These are phyloP conservation scores for Evansstolkia leycettana DNA, from an alignment of 495 filamentous ascomycete genomes.

Conservation along the genomic window DNA sequence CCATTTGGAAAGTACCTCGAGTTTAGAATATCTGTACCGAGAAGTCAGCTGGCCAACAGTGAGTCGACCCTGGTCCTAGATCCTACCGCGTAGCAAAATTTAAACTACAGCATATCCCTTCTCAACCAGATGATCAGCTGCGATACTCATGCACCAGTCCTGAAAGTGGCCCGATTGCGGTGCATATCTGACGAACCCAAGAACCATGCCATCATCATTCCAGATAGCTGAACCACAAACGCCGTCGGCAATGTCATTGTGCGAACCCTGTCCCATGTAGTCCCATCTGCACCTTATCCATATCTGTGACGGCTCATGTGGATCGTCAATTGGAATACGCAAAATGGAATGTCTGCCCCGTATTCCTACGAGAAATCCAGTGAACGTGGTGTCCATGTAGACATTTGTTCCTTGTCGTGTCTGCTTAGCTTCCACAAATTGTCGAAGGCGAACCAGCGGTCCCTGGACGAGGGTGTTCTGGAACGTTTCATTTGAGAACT, in stretches of 20 bases:
- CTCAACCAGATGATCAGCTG: slow-evolving; percentile 2
- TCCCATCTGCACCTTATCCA: slow-evolving; percentile 4
- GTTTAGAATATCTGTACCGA: too few relatives aligned
- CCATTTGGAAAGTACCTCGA: too few relatives aligned
- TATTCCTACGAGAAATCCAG: slow-evolving; percentile 3
- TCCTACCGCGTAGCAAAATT: too few relatives aligned
- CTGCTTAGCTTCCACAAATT: slow-evolving; percentile 1
- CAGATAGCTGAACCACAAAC: slow-evolving; percentile 5
- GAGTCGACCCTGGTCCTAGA: too few relatives aligned
- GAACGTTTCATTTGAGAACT: slow-evolving; percentile 4
- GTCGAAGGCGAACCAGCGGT: background rate
- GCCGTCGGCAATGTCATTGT: background rate
- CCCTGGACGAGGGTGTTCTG: slow-evolving; percentile 1
- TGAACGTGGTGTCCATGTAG: slow-evolving; percentile 4
- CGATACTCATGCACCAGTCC: slow-evolving; percentile 2
- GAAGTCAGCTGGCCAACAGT: too few relatives aligned
- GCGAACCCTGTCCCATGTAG: slow-evolving; percentile 3
- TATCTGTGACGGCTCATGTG: background rate
- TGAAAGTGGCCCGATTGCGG: slow-evolving; percentile 1
- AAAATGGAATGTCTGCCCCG: background rate
- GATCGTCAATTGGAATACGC: slow-evolving; percentile 3
- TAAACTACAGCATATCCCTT: slow-evolving; percentile 1
- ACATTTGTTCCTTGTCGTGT: slow-evolving; percentile 1
- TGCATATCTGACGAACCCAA: slow-evolving; percentile 3
- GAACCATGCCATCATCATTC: background rate